These are phyloP conservation scores for Inonotus obliquus DNA, from an alignment of 1,284 basidiomycete species.

Conservation along the genomic window DNA sequence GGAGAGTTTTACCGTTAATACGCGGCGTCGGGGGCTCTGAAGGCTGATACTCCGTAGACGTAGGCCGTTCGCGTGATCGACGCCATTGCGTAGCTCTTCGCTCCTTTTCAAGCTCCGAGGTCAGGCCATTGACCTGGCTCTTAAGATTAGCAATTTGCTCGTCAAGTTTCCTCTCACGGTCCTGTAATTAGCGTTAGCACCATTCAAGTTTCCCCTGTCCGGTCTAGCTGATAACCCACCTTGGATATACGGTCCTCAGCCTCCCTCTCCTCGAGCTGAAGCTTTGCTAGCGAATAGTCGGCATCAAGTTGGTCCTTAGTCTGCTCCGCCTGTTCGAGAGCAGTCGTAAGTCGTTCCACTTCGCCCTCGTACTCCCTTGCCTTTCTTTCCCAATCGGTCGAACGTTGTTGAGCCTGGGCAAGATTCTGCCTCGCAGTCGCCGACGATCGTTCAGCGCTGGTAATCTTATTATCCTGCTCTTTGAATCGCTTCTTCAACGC, in stretches of 20 bases:
- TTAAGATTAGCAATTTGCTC: conserved; percentile 64
- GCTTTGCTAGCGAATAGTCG: conserved; percentile 57
- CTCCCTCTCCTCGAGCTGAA: conserved; percentile 71
- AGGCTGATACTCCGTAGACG: conserved; percentile 48
- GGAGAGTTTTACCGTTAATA: conserved; percentile 24
- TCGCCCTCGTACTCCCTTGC: conserved; percentile 65
- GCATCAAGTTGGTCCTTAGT: conserved; percentile 58
- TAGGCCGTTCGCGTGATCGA: conserved; percentile 33
- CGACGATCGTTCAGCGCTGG: conserved; percentile 56
- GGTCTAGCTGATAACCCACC: conserved; percentile 36
- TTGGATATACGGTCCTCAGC: conserved; percentile 60
- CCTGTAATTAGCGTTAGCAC: conserved; percentile 38
- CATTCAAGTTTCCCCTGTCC: conserved; percentile 5
- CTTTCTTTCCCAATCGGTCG: conserved; percentile 73
- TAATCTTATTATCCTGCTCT: conserved; percentile 60
- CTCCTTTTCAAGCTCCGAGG: conserved; percentile 54
- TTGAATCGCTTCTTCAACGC: conserved; percentile 65
- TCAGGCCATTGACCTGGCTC: conserved; percentile 52
- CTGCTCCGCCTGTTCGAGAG: conserved; percentile 63
- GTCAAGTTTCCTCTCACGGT: conserved; percentile 61
- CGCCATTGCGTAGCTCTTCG: conserved; percentile 33
- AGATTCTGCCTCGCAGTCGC: conserved; percentile 57
- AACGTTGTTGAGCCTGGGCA: conserved; percentile 66
- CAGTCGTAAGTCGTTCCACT: conserved; percentile 51
- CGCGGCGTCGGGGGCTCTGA: conserved; percentile 37